Evolutionary conservation across 2,329 filamentous ascomycete genomes (phyloP), one percentile per base, ranked within the genome.

Genomic region (Biscogniauxia mediterranea): DNA sequence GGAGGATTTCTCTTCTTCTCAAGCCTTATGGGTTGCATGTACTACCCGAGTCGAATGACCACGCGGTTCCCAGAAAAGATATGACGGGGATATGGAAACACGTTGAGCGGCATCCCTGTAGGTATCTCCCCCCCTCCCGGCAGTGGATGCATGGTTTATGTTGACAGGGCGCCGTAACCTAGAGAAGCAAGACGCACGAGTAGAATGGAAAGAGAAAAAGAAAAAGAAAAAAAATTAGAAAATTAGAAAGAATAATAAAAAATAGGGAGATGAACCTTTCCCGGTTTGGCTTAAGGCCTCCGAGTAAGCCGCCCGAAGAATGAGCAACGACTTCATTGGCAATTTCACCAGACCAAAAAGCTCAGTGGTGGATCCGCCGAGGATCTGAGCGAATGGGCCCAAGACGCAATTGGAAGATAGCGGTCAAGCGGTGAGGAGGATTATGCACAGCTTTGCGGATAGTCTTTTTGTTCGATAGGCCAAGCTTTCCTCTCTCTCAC

Each of bases 361-460:
- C 66, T 72, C 65, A 66, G 60, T 58, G 66, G 70, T 72, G 70
- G 69, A 67, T 60, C 68, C 59, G 67, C 70, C 68, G 66, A 68
- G 67, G 61, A 68, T 64, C 63, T 65, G 63, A 69, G 67, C 67
- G 67, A 66, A 69, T 67, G 66, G 68, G 57, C 59, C 61, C 61
- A 64, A 66, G 63, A 64, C 64, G 38, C 38, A 68, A 66, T 67
- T 67, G 63, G 62, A 64, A 67, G 64, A 66, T 54, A 62, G 67
- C 63, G 65, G 65, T 70, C 57, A 68, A 70, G 70, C 70, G 70
- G 70, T 72, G 70, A 71, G 66, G 68, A 68, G 68, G 62, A 68
- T 61, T 69, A 70, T 69, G 67, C 68, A 69, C 68, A 66, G 64
- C 60, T 63, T 63, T 64, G 56, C 60, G 64, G 60, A 64, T 60